A percentile compares a stretch with the other conserved stretches of the same genome.
Evolutionary conservation across 2,329 filamentous ascomycete species (phyloP).

Genomic region (Penicillium sp.): DNA sequence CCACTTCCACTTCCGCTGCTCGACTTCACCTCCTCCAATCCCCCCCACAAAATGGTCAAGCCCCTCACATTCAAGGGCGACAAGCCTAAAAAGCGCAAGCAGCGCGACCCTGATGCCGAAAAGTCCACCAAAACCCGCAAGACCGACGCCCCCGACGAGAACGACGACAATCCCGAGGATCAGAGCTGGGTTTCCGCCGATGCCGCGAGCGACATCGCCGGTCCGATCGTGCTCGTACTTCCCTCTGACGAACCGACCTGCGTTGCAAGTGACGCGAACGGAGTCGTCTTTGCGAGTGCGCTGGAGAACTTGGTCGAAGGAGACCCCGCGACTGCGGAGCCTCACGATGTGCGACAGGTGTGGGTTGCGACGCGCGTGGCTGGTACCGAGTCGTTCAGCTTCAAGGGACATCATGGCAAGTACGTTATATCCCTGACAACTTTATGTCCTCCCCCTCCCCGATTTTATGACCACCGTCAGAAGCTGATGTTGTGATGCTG

Average conservation of each 20-base stretch:
- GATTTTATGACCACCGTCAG: background rate
- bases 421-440: conserved; percentile 44
- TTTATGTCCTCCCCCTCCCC: too few relatives aligned
- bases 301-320: conserved; percentile 88
- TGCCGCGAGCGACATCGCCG: conserved; percentile 71
- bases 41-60: conserved; percentile 61
- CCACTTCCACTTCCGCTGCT: too few relatives aligned
- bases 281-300: conserved; percentile 79
- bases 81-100: conserved; percentile 90
- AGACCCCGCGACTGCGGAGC: conserved; percentile 83
- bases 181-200: conserved; percentile 94
- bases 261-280: conserved; percentile 82
- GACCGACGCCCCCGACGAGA: conserved; percentile 31
- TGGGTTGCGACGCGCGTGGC: conserved; percentile 87
- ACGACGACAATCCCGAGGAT: conserved; percentile 60
- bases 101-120: conserved; percentile 57
- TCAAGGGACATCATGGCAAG: conserved; percentile 90
- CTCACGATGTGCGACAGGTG: conserved; percentile 93
- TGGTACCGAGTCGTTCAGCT: conserved; percentile 78
- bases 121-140: conserved; percentile 32
- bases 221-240: conserved; percentile 81
- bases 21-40: conserved; percentile 4
- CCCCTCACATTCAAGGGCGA: conserved; percentile 95
- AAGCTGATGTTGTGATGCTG: background rate
- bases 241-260: conserved; percentile 74